A percentile compares a stretch with the other conserved stretches of the same genome.
Conservation (phyloP, 148 eudicot genomes). For the Heliamphora exappendiculata region DNA sequence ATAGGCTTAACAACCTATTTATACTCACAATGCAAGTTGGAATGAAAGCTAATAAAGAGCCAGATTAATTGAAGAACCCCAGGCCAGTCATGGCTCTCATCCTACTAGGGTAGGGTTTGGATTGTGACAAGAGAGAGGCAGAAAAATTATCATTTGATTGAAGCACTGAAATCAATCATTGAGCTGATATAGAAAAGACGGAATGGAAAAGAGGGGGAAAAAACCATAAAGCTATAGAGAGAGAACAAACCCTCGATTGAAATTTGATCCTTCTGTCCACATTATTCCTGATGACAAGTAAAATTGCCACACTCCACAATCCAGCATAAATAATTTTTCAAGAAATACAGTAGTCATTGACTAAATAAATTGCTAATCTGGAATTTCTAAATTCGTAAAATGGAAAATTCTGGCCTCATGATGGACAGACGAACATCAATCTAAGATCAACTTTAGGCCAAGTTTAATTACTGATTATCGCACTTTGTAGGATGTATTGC, state of each 20-base stretch:
- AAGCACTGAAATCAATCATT: no score
- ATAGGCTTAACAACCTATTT: no score
- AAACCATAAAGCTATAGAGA: no score
- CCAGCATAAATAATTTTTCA: neutral
- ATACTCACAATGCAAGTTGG: no score
- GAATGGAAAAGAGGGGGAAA: neutral
- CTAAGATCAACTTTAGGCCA: neutral
- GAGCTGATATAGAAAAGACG: neutral
- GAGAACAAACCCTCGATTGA: neutral
- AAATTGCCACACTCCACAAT: neutral
- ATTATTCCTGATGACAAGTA: neutral
- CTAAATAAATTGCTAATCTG: neutral
- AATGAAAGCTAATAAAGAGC: no score
- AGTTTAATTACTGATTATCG: neutral
- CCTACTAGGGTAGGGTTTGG: no score
- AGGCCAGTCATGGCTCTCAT: no score
- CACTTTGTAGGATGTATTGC: neutral
- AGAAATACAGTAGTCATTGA: neutral
- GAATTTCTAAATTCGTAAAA: neutral
- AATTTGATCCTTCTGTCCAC: neutral
- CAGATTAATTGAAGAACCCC: no score
- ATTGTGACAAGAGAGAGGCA: no score
- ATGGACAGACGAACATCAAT: neutral
- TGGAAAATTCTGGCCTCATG: neutral
- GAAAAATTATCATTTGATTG: no score